phyloP scores from a whole-genome alignment of 352 stramenopile species.

The Globisporangium radiosum region DNA sequence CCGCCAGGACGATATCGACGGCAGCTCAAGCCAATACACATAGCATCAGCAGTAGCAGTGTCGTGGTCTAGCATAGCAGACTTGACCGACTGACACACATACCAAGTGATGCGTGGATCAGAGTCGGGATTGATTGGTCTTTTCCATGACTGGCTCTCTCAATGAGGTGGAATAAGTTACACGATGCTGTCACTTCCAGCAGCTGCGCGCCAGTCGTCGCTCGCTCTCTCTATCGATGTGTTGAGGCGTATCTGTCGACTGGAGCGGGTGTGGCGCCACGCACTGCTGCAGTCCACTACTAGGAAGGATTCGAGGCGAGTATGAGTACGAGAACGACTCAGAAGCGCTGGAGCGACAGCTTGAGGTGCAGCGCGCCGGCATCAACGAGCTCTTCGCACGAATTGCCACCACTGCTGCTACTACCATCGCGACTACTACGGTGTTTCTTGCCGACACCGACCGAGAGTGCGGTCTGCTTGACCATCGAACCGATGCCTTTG shows the following conservation, averaged over 20 bases:
- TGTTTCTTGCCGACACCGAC: conserved; percentile 51
- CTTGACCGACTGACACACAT: neutral
- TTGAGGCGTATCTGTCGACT: neutral
- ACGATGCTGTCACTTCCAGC: conserved; percentile 26
- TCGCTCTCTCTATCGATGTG: no score
- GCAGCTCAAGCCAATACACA: no score
- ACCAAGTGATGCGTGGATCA: no score
- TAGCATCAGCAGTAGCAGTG: neutral
- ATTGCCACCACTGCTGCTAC: neutral
- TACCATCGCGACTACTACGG: conserved; percentile 15
- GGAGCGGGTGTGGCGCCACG: neutral
- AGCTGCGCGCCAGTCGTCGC: neutral
- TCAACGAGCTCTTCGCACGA: conserved; percentile 45
- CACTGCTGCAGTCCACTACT: no score
- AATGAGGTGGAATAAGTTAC: conserved; percentile 34
- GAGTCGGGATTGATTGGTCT: no score
- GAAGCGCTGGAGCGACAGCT: conserved; percentile 62
- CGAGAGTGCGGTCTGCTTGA: conserved; percentile 66
- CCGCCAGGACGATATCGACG: no score
- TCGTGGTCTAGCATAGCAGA: neutral
- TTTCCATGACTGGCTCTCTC: no score
- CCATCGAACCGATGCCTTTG: conserved; percentile 65
- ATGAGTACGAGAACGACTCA: conserved; percentile 9
- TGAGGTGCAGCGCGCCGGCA: conserved; percentile 50
- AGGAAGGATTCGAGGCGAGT: no score